Evolutionary conservation across 2,329 filamentous ascomycete genomes (phyloP).

Genomic region (Sporothrix brunneoviolacea): DNA sequence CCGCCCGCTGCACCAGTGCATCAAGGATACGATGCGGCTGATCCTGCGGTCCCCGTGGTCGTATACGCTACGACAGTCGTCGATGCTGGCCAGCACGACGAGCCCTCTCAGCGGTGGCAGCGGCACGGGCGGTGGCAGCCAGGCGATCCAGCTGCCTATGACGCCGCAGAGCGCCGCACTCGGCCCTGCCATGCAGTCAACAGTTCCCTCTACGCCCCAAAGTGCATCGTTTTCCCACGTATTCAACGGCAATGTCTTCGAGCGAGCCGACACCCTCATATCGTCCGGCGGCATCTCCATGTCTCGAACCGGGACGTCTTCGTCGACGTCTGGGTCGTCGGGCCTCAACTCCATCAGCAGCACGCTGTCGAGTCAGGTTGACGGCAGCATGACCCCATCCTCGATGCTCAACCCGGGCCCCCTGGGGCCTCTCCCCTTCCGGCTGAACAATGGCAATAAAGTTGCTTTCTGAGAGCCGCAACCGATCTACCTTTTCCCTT

Average conservation of each 20-base stretch:
- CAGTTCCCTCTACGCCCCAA: conserved; percentile 66
- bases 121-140: conserved; percentile 3
- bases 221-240: conserved; percentile 48
- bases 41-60: conserved; percentile 59
- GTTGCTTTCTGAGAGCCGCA: conserved; percentile 22
- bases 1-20: conserved; percentile 71
- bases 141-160: conserved; percentile 54
- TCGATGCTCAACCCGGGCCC: conserved; percentile 25
- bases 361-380: conserved; percentile 23
- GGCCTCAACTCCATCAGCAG: conserved; percentile 30
- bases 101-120: conserved; percentile 24
- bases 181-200: conserved; percentile 84
- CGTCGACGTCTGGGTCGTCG: conserved; percentile 57
- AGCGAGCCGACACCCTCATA: conserved; percentile 52
- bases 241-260: conserved; percentile 54
- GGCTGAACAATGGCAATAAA: conserved; percentile 26
- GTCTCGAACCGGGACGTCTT: conserved; percentile 49
- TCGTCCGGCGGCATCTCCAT: conserved; percentile 52
- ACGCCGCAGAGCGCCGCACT: conserved; percentile 85
- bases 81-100: conserved; percentile 25
- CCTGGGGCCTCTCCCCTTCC: conserved; percentile 22
- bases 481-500: background rate
- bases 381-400: conserved; percentile 25
- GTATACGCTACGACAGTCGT: conserved; percentile 32
- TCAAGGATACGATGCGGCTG: conserved; percentile 70